phyloP scores from a whole-genome alignment of 1,284 basidiomycete species.

The Tausonia pullulans region DNA sequence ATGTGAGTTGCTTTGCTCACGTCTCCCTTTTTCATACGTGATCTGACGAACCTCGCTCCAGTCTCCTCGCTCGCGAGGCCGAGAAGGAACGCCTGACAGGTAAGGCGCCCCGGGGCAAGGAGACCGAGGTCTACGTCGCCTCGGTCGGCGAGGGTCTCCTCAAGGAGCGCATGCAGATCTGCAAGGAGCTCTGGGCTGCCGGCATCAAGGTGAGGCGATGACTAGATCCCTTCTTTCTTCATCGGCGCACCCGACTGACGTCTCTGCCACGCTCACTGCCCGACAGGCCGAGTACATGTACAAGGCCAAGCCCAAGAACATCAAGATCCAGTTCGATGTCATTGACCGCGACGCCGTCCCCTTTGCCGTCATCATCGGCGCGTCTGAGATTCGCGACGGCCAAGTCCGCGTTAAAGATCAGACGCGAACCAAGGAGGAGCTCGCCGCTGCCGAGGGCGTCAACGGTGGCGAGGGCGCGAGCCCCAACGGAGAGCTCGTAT shows the following conservation, averaged over 20 bases:
- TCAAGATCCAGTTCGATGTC: slow-evolving; percentile 71
- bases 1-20: slow-evolving; percentile 35
- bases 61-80: slow-evolving; percentile 49
- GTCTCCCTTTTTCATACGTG: neutral
- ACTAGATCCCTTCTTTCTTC: neutral
- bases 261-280: neutral
- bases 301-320: slow-evolving; percentile 77
- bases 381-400: slow-evolving; percentile 71
- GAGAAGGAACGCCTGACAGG: slow-evolving; percentile 58
- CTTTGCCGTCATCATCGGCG: slow-evolving; percentile 81
- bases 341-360: slow-evolving; percentile 88
- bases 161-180: slow-evolving; percentile 72
- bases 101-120: slow-evolving; percentile 60
- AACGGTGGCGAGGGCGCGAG: slow-evolving; percentile 54
- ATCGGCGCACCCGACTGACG: slow-evolving; percentile 16
- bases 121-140: slow-evolving; percentile 90
- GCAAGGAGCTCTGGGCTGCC: slow-evolving; percentile 68
- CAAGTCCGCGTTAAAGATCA: slow-evolving; percentile 88
- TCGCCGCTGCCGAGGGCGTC: slow-evolving; percentile 46
- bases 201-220: slow-evolving; percentile 64
- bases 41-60: neutral
- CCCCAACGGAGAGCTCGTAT: slow-evolving; percentile 49
- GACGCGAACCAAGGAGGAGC: slow-evolving; percentile 59
- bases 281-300: slow-evolving; percentile 79
- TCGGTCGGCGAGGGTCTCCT: slow-evolving; percentile 82